Percentiles rank a stretch among this genome's conserved stretches.
Conservation (phyloP, 345 rosid species). For the Pugionium cornutum region DNA sequence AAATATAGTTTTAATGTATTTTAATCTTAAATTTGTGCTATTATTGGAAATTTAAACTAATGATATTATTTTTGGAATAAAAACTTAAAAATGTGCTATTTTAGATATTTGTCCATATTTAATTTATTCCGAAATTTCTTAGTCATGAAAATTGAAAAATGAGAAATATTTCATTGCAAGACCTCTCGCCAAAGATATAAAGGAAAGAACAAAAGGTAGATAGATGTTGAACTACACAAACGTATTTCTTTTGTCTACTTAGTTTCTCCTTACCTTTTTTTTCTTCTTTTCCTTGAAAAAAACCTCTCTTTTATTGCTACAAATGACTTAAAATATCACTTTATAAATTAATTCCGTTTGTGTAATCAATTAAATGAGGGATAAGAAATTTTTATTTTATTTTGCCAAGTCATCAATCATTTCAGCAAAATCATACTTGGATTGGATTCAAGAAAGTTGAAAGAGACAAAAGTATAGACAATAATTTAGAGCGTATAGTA, state of each 20-base stretch:
- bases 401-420: slow-evolving; percentile 1
- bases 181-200: slow-evolving; percentile 19
- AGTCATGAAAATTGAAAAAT: no score
- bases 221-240: slow-evolving; percentile 31
- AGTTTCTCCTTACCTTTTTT: not conserved
- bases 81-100: no score
- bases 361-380: not conserved
- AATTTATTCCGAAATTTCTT: no score
- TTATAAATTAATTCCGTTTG: no score
- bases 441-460: slow-evolving; percentile 20
- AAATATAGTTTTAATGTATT: no score
- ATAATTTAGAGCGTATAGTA: slow-evolving; percentile 11
- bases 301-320: not conserved
- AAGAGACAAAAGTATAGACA: slow-evolving; percentile 8
- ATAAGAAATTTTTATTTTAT: no score
- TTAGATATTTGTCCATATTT: no score
- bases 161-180: no score
- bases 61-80: no score
- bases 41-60: no score
- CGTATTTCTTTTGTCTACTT: slow-evolving; percentile 27
- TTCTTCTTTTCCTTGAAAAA: not conserved
- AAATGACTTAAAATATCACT: not conserved
- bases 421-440: slow-evolving; percentile 7
- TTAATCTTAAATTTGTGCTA: no score
- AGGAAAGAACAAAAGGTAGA: slow-evolving; percentile 13